phyloP scores from a whole-genome alignment of 1,284 basidiomycete genomes.

The Leccinum solheimii region DNA sequence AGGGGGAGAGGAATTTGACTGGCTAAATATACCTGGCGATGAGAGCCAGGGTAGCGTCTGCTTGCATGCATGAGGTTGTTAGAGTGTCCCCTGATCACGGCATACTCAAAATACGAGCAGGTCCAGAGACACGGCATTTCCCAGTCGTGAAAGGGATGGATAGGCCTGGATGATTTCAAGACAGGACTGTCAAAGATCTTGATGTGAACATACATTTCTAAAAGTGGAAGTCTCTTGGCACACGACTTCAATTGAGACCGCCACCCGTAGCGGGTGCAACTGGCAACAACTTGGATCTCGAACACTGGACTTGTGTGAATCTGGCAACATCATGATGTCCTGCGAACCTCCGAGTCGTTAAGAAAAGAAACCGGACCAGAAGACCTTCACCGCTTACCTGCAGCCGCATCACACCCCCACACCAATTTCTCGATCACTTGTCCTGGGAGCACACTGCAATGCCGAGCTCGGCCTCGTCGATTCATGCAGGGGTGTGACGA shows the following conservation, averaged over 20 bases:
- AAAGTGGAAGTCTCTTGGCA: background rate
- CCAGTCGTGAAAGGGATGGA: background rate
- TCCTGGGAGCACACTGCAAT: background rate
- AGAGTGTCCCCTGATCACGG: slow-evolving; percentile 8
- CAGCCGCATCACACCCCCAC: background rate
- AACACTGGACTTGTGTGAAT: background rate
- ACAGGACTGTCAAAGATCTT: background rate
- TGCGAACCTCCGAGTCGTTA: background rate
- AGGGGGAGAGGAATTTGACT: background rate
- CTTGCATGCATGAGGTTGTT: background rate
- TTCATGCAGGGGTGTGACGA: background rate
- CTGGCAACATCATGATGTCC: background rate
- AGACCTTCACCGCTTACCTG: background rate
- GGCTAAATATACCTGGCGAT: slow-evolving; percentile 10
- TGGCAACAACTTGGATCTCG: background rate
- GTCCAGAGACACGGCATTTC: background rate
- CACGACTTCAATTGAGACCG: background rate
- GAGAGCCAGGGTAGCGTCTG: background rate
- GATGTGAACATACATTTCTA: background rate
- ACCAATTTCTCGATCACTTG: background rate
- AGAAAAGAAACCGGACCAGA: background rate
- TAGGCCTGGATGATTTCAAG: background rate
- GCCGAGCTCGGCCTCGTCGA: background rate
- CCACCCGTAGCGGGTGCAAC: background rate
- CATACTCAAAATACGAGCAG: background rate